Evolutionary conservation across 495 filamentous ascomycete genomes (phyloP), one percentile per base, ranked within the genome.

Genomic region (Apodospora peruviana): DNA sequence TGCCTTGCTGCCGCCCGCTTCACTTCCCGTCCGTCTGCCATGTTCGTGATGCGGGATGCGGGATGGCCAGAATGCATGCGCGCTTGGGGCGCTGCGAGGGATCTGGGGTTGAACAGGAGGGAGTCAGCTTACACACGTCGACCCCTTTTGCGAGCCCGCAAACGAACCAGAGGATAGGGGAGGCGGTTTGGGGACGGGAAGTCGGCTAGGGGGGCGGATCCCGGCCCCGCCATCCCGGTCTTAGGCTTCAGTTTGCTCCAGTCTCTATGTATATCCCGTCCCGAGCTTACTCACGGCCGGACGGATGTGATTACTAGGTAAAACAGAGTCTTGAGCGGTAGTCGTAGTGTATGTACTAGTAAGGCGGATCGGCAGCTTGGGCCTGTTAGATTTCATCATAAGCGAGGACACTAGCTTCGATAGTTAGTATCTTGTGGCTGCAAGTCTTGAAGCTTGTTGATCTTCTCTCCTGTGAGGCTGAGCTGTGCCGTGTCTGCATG

Each of bases 401-500:
- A 51, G 48, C 48, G 48, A 51, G 21, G 18, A 17, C 14, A 17
- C 12, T 14, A 4, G 8, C 16, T n/a, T 38, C 29, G 14, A 27
- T 18, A 48, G 27, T 7, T 19, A 18, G 16, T 11, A 20, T 8
- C 27, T 16, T 29, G 21, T 7, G 16, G 17, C 29, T 17, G 34
- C 14, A 24, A 12, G 48, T 19, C n/a, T 27, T 44, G 18, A n/a
- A n/a, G n/a, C n/a, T n/a, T n/a, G n/a, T n/a, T n/a, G n/a, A n/a
- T 8, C 4, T 37, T 22, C 37, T 44, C 17, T 50, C 38, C 48
- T 29, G 40, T 51, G 48, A 51, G 48, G 48, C 48, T 51, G 48
- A 51, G 32, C 17, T 11, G 16, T 19, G 36, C 46, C 48, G 41
- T 45, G 14, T 2, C 18, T 43, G 39, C 24, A 21, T 20, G 44